Base-by-base conservation (phyloP, 2,329 filamentous ascomycete genomes). In the Chrysoporthe cubensis region DNA sequence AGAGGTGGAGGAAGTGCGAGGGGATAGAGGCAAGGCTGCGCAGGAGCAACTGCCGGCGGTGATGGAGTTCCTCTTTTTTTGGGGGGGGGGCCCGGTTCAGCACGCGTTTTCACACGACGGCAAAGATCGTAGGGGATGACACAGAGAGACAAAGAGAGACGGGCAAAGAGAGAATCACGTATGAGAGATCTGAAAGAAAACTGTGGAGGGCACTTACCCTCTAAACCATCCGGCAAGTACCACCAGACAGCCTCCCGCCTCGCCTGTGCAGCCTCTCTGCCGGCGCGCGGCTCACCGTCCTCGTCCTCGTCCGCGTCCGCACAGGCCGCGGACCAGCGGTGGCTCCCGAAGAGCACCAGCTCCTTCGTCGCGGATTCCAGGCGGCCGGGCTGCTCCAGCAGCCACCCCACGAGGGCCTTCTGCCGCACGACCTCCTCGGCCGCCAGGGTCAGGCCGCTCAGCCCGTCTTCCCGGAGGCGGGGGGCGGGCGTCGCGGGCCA, bases 21-120 rank as follows among this genome's bases (percentile, higher is more conserved):
- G 90, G 90, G 0, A 93, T 81, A 0, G 90, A 92, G 65, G 90
- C 87, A 58, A 94, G 82, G 1, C 90, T 90, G 72, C 89, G 86
- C 21, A 94, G 81, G 56, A 93, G 85, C 76, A 85, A 88, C 66
- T 88, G 85, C 11, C 91, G 86, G 1, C 91, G 87, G 71, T 84
- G 83, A 48, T 88, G 85, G 4, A 94, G 81, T 37, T 70, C 68
- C 62, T 68, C 68, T 70, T 52, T 21, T 21, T 16, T 4, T 7
- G 26, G 48, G 21, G n/a, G n/a, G 7, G 21, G 42, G 7, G 50
- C 8, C 6, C 40, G 32, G 37, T 63, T 66, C 40, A 68, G 52
- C 32, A 48, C 7, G 13, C 4, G 21, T 75, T 93, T 91, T 66
- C 87, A 89, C 89, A 67, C 7, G 37, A 7, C 6, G 42, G 74